Base-by-base conservation (phyloP, 164 flowering plant species). In the Akebia trifoliata region DNA sequence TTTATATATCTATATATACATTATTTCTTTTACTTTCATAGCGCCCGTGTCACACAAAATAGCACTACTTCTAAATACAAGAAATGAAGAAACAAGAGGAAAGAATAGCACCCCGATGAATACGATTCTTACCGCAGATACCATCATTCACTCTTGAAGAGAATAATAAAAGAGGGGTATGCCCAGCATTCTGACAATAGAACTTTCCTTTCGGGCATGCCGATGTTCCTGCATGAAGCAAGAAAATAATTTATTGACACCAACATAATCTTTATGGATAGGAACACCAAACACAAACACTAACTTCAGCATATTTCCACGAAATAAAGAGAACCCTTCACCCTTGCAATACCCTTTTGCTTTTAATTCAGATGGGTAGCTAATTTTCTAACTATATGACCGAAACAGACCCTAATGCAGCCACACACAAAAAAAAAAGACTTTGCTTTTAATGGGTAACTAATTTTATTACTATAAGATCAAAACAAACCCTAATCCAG, bases 61-160 rank as follows among this genome's bases (percentile, higher is more conserved):
- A n/a, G n/a, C 22, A 18, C 3, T 20, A 20, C 50, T 57, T 57
- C 25, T 14, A 39, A 24, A 4, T 8, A 25, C 15, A 18, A 4
- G 35, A 22, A 30, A 4, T 5, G 36, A 7, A 21, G 38, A 45
- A 4, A 43, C 8, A 46, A 11, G 39, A 49, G n/a, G 32, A 1
- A 40, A 18, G 17, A 30, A 2, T 46, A 40, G 25, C 14, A 52
- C 31, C 36, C 36, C 36, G 2, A 34, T 8, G 15, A 10, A 43
- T n/a, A 24, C 2, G 15, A 60, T 40, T 42, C 86, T 70, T 71
- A 93, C 98, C 98, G 55, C 99, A 93, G 1, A 93, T 84, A 15
- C 96, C 97, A 68, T 93, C 99, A 69, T 90, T 90, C 40, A 93
- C 90, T 61, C 95, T 74, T 18, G 99, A 93, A 52, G 97, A 90